These are phyloP conservation scores for Agrocybe pediades DNA, from an alignment of 768 basidiomycete species.

Conservation along the genomic window DNA sequence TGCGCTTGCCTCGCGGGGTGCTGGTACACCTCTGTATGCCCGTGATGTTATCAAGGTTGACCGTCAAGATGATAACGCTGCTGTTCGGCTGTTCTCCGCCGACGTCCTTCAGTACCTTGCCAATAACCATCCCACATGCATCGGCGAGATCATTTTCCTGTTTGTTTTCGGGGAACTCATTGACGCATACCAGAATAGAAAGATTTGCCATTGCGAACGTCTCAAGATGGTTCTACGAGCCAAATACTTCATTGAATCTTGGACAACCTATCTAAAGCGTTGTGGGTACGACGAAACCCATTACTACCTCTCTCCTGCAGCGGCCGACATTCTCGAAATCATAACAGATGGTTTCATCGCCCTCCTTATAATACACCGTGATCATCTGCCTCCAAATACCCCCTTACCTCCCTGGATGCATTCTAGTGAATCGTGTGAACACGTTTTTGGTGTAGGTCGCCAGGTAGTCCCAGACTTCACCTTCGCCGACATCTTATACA, in stretches of 20 bases:
- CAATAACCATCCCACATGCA: conserved; percentile 16
- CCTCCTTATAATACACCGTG: conserved; percentile 35
- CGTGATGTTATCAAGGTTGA: conserved; percentile 38
- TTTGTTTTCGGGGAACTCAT: conserved; percentile 39
- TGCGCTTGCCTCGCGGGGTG: too few relatives aligned
- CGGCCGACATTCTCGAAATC: conserved; percentile 27
- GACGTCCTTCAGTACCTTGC: conserved; percentile 18
- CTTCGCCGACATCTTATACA: conserved; percentile 26
- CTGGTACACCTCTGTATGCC: conserved; percentile 22
- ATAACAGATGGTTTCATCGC: conserved; percentile 31
- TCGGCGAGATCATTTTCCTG: conserved; percentile 31
- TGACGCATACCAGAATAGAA: conserved; percentile 37
- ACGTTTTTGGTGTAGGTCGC: conserved; percentile 31
- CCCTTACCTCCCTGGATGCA: conserved; percentile 35
- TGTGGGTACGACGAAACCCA: conserved; percentile 20
- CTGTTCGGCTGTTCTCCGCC: conserved; percentile 35
- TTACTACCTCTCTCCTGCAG: conserved; percentile 34
- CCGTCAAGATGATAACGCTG: conserved; percentile 45
- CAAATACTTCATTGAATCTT: conserved; percentile 26
- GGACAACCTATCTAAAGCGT: conserved; percentile 23
- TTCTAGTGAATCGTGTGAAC: conserved; percentile 32
- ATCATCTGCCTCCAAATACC: conserved; percentile 17
- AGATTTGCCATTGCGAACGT: conserved; percentile 22
- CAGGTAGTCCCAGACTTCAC: conserved; percentile 38
- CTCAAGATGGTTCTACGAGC: conserved; percentile 31